Evolutionary conservation across 139 green algal species (phyloP).

Genomic region (Chlamydomonas sphaeroides): DNA sequence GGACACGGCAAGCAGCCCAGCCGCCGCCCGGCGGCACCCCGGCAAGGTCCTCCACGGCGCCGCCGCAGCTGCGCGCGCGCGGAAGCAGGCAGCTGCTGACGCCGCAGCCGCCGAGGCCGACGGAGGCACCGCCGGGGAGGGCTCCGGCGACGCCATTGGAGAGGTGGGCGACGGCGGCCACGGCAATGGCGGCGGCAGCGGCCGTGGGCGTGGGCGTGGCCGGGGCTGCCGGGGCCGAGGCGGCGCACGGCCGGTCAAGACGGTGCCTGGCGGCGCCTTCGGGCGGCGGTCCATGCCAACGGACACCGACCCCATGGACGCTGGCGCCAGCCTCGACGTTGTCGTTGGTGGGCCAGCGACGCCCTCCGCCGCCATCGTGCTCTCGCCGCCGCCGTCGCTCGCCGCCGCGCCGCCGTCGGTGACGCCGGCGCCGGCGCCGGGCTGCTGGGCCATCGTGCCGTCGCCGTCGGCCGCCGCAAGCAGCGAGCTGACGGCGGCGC

Average conservation of each 20-base stretch:
- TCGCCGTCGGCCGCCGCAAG: conserved; percentile 2
- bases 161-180: no score
- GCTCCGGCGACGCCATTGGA: background rate
- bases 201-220: background rate
- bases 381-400: no score
- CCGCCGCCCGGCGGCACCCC: background rate
- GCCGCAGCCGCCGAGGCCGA: background rate
- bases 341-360: no score
- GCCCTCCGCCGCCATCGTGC: no score
- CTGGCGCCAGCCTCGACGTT: background rate
- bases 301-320: background rate
- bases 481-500: background rate
- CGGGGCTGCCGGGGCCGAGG: background rate
- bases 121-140: background rate
- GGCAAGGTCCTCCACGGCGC: no score
- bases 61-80: no score
- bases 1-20: background rate
- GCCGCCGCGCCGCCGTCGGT: background rate
- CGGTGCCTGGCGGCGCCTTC: no score
- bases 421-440: background rate
- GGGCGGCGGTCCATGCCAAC: background rate
- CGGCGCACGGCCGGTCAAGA: no score
- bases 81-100: no score
- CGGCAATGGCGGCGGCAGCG: no score
- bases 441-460: background rate